Evolutionary conservation across 805 yeast genomes (phyloP).

Genomic region (Tetrapisispora namnaoensis): DNA sequence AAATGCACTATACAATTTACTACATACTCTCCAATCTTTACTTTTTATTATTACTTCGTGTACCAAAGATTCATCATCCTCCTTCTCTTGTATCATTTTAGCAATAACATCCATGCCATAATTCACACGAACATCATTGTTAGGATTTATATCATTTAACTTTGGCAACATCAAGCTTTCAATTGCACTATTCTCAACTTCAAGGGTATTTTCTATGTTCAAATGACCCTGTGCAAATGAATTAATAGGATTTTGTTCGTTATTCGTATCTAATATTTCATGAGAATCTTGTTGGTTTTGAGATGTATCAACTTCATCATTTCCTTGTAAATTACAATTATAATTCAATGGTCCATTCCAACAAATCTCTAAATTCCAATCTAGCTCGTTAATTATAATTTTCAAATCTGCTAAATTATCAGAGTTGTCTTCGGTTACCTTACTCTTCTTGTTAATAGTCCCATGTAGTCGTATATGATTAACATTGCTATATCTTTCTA

Average conservation of each 20-base stretch:
- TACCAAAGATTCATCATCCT: slow-evolving; percentile 10
- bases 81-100: slow-evolving; percentile 18
- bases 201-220: slow-evolving; percentile 1
- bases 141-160: no score
- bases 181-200: slow-evolving; percentile 18
- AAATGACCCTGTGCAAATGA: not conserved
- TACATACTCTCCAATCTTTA: slow-evolving; percentile 61
- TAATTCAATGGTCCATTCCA: slow-evolving; percentile 29
- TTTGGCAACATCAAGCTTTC: not conserved
- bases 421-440: slow-evolving; percentile 2
- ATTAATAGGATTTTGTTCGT: not conserved
- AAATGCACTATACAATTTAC: slow-evolving; percentile 50
- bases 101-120: slow-evolving; percentile 11
- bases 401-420: slow-evolving; percentile 9
- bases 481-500: slow-evolving; percentile 53
- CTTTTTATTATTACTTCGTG: slow-evolving; percentile 43
- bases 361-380: slow-evolving; percentile 26
- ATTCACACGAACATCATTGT: not conserved
- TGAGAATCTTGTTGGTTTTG: not conserved
- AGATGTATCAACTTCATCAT: not conserved
- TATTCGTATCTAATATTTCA: not conserved
- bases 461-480: slow-evolving; percentile 44
- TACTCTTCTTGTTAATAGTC: slow-evolving; percentile 6
- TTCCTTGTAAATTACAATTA: not conserved
- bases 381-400: slow-evolving; percentile 24